Base-by-base conservation (phyloP, 495 filamentous ascomycete species). In the Cetradonia linearis region DNA sequence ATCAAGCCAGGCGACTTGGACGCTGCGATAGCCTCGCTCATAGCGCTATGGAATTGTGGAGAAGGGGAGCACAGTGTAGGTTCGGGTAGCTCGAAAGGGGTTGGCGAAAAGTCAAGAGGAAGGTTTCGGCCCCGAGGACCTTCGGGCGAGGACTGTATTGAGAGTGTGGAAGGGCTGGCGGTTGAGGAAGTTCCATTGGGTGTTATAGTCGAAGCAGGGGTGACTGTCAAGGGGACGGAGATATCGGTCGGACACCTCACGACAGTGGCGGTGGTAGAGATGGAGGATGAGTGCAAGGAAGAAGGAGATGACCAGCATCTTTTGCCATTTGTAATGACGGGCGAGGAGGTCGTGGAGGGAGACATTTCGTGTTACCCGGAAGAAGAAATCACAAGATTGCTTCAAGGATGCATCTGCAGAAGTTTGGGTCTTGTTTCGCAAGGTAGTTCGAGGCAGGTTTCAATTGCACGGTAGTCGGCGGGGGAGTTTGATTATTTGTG, bases 1-100 rank as follows among this genome's bases (percentile, higher is more conserved):
- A 88, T 84, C 57, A 89, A 67, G 30, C 83, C 79, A 3, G 83
- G 76, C 6, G 74, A 77, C 66, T 81, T 81, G 71, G 65, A 73
- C 28, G 72, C 73, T 16, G 71, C 64, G 31, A 80, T 71, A 9
- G 77, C 73, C 47, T 78, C 75, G 59, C 76, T 71, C 68, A 80
- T 75, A n/a, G 82, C 80, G 59, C 71, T 78, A n/a, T 73, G 70
- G 56, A 69, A 71, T 65, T 69, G 63, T 46, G 69, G 61, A 59
- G 53, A 68, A 8, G 76, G 71, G 27, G 76, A 61, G 33, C 71
- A 73, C 68, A 80, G 76, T n/a, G 72, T 70, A n/a, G 78, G 71
- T 61, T 84, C 81, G 40, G 79, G 78, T 50, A 83, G 75, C 58
- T 83, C 79, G 47, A 83, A 68, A 14, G 74, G 72, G 16, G 69